Evolutionary conservation across 2,329 filamentous ascomycete species (phyloP).

Genomic region (Aspergillus sp.): DNA sequence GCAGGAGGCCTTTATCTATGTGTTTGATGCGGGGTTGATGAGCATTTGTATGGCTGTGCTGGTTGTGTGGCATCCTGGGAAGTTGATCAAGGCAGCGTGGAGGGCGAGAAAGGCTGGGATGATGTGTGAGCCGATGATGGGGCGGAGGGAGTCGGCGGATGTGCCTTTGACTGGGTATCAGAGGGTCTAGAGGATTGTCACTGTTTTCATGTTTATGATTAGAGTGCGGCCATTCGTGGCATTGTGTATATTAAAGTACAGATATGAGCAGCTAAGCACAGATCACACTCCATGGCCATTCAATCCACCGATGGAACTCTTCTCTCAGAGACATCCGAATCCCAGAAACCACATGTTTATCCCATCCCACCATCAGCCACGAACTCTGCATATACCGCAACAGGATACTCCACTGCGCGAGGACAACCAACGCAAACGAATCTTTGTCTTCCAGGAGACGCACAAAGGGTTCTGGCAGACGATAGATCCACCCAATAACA

Average conservation of each 20-base stretch:
- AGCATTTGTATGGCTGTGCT: background rate
- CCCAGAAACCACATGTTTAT: conserved; percentile 31
- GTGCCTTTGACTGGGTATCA: conserved; percentile 1
- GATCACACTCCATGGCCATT: conserved; percentile 22
- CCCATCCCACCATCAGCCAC: conserved; percentile 37
- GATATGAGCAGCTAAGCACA: background rate
- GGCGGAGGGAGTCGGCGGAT: background rate
- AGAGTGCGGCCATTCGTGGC: too few relatives aligned
- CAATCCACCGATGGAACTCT: conserved; percentile 24
- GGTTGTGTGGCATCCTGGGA: background rate
- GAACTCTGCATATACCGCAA: conserved; percentile 28
- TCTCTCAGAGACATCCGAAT: conserved; percentile 18
- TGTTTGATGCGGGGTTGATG: conserved; percentile 22
- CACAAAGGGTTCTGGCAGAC: conserved; percentile 22
- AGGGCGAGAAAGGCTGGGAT: background rate
- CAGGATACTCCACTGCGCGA: conserved; percentile 32
- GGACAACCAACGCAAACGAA: conserved; percentile 23
- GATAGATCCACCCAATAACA: conserved; percentile 32
- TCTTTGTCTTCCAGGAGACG: conserved; percentile 25
- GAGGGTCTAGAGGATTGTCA: background rate
- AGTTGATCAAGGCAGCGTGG: conserved; percentile 1
- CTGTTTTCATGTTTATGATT: background rate
- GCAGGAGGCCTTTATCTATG: conserved; percentile 33
- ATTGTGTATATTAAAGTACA: too few relatives aligned
- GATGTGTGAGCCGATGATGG: background rate